Conservation (phyloP, 2,329 filamentous ascomycete genomes). For the Eutypella sp. region DNA sequence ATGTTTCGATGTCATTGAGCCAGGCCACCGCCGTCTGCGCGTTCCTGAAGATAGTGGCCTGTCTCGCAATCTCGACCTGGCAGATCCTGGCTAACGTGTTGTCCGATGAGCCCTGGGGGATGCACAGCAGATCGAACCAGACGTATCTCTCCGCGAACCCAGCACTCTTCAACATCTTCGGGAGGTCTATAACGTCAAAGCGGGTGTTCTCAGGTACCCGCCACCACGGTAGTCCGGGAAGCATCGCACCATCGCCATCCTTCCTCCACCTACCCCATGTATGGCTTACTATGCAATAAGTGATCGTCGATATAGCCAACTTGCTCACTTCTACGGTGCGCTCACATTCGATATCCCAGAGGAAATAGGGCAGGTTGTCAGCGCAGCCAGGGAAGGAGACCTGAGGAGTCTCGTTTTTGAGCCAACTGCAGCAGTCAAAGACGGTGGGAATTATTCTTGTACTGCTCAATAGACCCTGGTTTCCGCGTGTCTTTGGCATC, state of each 20-base stretch:
- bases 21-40: background rate
- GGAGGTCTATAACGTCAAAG: background rate
- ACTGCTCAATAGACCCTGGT: background rate
- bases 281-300: background rate
- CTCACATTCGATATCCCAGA: background rate
- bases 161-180: background rate
- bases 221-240: background rate
- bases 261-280: slow-evolving; percentile 2
- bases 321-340: background rate
- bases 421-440: background rate
- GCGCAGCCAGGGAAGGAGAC: background rate
- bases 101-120: background rate
- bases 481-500: background rate
- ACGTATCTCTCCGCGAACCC: background rate
- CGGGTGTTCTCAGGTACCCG: background rate
- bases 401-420: too few relatives aligned
- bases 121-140: background rate
- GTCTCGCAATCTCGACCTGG: background rate
- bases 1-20: background rate
- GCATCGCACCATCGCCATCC: background rate
- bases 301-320: background rate
- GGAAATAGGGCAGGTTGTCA: background rate
- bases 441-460: background rate
- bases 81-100: background rate
- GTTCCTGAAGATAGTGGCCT: background rate